phyloP scores from a whole-genome alignment of 148 eudicot species.

The Beta vulgaris region DNA sequence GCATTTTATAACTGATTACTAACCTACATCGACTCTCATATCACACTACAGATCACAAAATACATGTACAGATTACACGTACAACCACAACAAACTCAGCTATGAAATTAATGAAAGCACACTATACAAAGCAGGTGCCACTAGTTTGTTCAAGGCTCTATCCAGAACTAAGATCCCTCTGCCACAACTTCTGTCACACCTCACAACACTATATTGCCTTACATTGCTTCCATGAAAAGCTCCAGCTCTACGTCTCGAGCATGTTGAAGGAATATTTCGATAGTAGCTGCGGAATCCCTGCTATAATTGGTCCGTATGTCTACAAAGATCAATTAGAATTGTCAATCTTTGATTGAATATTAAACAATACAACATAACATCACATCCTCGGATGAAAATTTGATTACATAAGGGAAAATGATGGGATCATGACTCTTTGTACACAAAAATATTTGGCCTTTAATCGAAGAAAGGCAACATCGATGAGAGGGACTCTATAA shows the following conservation, averaged over 20 bases:
- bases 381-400: background rate
- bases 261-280: slow-evolving; percentile 62
- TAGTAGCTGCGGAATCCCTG: slow-evolving; percentile 67
- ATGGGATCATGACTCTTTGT: background rate
- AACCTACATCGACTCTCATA: too few species aligned
- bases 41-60: too few species aligned
- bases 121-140: background rate
- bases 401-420: too few species aligned
- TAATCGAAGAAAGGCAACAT: too few species aligned
- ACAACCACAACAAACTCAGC: background rate
- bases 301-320: slow-evolving; percentile 66
- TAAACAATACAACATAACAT: background rate
- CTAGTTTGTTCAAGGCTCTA: background rate
- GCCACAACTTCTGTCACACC: background rate
- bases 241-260: slow-evolving; percentile 28
- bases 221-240: background rate
- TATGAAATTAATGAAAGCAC: background rate
- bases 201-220: background rate
- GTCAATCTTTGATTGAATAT: background rate
- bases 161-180: background rate
- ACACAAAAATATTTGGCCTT: background rate
- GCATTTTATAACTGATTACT: too few species aligned
- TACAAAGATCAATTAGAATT: slow-evolving; percentile 17
- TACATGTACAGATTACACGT: too few species aligned
- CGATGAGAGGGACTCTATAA: too few species aligned